Conservation (phyloP, 805 yeast genomes). For the Cephaloascus fragrans region DNA sequence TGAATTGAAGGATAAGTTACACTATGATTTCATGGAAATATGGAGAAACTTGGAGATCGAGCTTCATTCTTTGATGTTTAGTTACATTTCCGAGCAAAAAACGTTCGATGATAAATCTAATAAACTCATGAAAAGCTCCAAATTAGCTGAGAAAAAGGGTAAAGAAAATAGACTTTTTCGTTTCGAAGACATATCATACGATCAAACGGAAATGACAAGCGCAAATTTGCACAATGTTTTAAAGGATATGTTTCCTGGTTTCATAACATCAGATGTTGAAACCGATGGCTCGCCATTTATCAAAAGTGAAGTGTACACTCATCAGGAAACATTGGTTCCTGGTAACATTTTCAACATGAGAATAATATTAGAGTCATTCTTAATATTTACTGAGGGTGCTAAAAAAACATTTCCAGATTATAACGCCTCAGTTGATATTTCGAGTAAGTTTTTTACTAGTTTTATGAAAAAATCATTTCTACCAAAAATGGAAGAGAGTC, state of each 20-base stretch:
- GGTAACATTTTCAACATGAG: constrained; percentile 75
- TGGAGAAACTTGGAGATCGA: constrained; percentile 36
- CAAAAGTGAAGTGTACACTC: constrained; percentile 47
- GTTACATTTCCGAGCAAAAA: constrained; percentile 22
- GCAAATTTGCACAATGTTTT: constrained; percentile 32
- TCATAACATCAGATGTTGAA: constrained; percentile 19
- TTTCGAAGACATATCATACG: constrained; percentile 9
- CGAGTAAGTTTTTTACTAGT: constrained; percentile 41
- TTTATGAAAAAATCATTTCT: constrained; percentile 60
- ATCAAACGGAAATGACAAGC: constrained; percentile 17
- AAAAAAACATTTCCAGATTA: constrained; percentile 24
- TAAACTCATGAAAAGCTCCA: constrained; percentile 8
- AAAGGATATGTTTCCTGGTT: constrained; percentile 66
- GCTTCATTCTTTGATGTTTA: constrained; percentile 22
- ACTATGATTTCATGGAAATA: constrained; percentile 17
- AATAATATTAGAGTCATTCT: constrained; percentile 62
- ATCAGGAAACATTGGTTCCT: constrained; percentile 56
- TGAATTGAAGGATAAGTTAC: constrained; percentile 2
- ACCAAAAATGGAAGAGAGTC: constrained; percentile 49
- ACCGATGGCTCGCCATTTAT: constrained; percentile 35
- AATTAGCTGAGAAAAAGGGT: constrained; percentile 8
- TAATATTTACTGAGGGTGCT: constrained; percentile 57
- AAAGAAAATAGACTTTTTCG: constrained; percentile 16
- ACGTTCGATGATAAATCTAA: constrained; percentile 16
- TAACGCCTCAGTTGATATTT: constrained; percentile 13